Evolutionary conservation across 1,284 basidiomycete species (phyloP).

Genomic region (Ceratobasidium sp.): DNA sequence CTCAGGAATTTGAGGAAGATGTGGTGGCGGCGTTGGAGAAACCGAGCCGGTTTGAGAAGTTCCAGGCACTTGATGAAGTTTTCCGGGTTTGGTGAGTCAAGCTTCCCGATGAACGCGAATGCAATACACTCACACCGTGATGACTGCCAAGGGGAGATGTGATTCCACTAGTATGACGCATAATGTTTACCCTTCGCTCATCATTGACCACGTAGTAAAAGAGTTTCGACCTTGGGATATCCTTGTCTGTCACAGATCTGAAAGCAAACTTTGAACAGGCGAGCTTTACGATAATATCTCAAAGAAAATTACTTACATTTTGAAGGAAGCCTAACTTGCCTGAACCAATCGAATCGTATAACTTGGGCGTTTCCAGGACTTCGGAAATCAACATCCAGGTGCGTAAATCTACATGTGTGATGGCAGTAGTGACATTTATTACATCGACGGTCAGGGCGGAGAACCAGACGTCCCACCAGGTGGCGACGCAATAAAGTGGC

Average conservation of each 20-base stretch:
- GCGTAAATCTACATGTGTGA: not conserved
- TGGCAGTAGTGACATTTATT: not conserved
- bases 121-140: too few relatives aligned
- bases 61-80: slow-evolving; percentile 1
- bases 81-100: slow-evolving; percentile 21
- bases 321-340: not conserved
- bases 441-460: not conserved
- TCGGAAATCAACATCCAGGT: slow-evolving; percentile 2
- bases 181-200: not conserved
- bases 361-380: too few relatives aligned
- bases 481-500: not conserved
- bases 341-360: not conserved
- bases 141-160: slow-evolving; percentile 37
- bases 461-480: not conserved
- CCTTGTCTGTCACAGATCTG: slow-evolving; percentile 8
- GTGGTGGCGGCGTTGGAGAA: not conserved
- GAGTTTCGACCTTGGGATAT: slow-evolving; percentile 20
- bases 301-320: too few relatives aligned
- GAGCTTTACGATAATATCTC: too few relatives aligned
- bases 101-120: too few relatives aligned
- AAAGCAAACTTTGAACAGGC: not conserved
- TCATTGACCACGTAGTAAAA: not conserved
- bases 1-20: not conserved
- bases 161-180: slow-evolving; percentile 3
- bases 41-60: slow-evolving; percentile 11